phyloP scores from a whole-genome alignment of 2,329 filamentous ascomycete species.

The Aspergillus melleus region DNA sequence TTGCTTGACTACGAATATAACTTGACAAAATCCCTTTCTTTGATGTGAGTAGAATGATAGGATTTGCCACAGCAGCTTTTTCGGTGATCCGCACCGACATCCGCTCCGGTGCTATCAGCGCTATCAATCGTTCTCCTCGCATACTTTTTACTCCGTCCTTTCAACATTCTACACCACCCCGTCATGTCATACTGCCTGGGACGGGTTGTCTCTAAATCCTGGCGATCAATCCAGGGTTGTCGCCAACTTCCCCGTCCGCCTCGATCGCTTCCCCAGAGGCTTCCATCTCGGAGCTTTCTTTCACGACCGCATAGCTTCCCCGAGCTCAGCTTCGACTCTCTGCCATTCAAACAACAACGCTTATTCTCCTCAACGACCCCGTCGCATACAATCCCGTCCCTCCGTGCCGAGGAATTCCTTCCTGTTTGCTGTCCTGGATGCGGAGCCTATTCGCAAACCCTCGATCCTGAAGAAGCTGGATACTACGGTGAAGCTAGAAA shows the following conservation, averaged over 20 bases:
- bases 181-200: conserved; percentile 31
- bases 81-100: conserved; percentile 19
- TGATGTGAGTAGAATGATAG: not conserved
- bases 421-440: conserved; percentile 62
- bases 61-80: conserved; percentile 18
- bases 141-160: not conserved
- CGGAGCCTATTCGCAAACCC: conserved; percentile 60
- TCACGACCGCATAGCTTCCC: conserved; percentile 6
- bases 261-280: not conserved
- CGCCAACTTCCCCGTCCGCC: not conserved
- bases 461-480: conserved; percentile 56
- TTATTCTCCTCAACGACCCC: conserved; percentile 20
- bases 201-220: conserved; percentile 22
- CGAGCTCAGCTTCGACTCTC: not conserved
- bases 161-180: conserved; percentile 5
- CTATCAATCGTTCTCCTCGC: conserved; percentile 9
- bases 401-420: conserved; percentile 31
- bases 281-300: conserved; percentile 6
- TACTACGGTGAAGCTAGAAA: conserved; percentile 56
- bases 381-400: conserved; percentile 10
- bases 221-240: conserved; percentile 6
- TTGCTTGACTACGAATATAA: not conserved
- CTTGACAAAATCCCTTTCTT: not conserved
- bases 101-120: conserved; percentile 20
- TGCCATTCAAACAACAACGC: conserved; percentile 11